Percentiles rank a stretch among this genome's conserved stretches.
These are phyloP conservation scores for Mycena chlorophos DNA, from an alignment of 768 basidiomycete species.

Conservation along the genomic window DNA sequence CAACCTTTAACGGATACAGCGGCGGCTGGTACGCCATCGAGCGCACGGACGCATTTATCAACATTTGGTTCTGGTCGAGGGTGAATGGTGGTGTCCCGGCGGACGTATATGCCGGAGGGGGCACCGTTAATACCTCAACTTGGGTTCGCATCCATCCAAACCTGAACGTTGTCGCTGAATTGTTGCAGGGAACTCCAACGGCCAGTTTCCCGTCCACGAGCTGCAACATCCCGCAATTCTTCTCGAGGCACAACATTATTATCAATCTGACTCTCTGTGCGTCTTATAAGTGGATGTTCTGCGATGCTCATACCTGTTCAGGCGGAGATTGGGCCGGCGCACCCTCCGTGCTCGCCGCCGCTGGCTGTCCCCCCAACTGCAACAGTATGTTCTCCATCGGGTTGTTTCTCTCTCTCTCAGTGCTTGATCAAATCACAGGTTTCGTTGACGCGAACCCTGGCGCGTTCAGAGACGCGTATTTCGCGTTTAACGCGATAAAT, in stretches of 20 bases:
- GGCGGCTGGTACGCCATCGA: slow-evolving; percentile 72
- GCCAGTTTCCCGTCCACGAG: slow-evolving; percentile 60
- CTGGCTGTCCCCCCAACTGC: background rate
- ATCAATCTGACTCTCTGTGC: slow-evolving; percentile 55
- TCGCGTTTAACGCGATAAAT: background rate
- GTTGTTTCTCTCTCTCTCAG: background rate
- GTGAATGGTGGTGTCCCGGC: slow-evolving; percentile 46
- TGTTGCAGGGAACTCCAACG: slow-evolving; percentile 49
- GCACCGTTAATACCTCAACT: slow-evolving; percentile 43
- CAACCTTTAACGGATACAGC: slow-evolving; percentile 54
- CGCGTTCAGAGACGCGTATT: background rate
- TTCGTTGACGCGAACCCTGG: background rate
- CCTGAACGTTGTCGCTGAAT: background rate
- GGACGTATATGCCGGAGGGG: slow-evolving; percentile 44
- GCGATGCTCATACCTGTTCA: background rate
- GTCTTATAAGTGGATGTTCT: background rate
- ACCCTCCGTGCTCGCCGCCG: background rate
- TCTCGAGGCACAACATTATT: slow-evolving; percentile 60
- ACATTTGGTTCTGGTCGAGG: slow-evolving; percentile 75
- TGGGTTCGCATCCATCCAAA: slow-evolving; percentile 47
- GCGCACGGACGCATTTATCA: slow-evolving; percentile 54
- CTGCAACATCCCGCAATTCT: slow-evolving; percentile 59
- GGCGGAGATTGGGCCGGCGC: background rate
- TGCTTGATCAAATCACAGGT: background rate
- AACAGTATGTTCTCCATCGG: background rate